Conservation (phyloP, 768 basidiomycete species). For the Collybia mongolica region DNA sequence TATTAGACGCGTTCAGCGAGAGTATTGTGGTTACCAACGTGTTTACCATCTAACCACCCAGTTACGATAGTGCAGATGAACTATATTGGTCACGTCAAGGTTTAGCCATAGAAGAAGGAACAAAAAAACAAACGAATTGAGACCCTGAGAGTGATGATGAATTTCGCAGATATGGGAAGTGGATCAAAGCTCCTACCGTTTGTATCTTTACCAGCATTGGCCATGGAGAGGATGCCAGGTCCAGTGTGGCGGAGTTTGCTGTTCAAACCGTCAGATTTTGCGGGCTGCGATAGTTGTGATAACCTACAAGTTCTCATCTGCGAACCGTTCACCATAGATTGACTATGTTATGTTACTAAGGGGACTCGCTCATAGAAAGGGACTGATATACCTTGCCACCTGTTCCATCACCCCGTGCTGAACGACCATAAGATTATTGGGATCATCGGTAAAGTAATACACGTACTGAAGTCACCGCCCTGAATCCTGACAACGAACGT, state of each 20-base stretch:
- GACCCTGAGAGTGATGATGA: conserved; percentile 50
- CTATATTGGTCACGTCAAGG: conserved; percentile 33
- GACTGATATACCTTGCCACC: conserved; percentile 73
- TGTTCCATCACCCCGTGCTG: conserved; percentile 84
- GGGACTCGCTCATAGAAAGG: neutral
- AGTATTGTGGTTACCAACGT: conserved; percentile 44
- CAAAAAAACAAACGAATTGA: conserved; percentile 67
- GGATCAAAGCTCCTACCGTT: conserved; percentile 58
- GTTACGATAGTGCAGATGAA: conserved; percentile 92
- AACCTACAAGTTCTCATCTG: conserved; percentile 93
- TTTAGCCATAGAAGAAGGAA: neutral
- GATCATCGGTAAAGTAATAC: neutral
- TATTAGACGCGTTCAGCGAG: neutral
- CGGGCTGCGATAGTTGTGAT: neutral
- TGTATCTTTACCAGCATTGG: conserved; percentile 89
- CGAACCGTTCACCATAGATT: conserved; percentile 88
- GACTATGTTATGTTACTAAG: conserved; percentile 43
- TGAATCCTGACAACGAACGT: conserved; percentile 65
- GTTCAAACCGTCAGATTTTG: conserved; percentile 6
- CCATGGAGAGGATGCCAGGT: conserved; percentile 90
- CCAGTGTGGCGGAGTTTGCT: conserved; percentile 96
- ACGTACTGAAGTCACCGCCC: conserved; percentile 96
- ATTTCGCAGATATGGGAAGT: conserved; percentile 2
- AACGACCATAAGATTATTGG: conserved; percentile 14
- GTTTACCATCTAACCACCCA: conserved; percentile 88